Conservation (phyloP, 768 basidiomycete genomes). For the Asterophora parasitica region DNA sequence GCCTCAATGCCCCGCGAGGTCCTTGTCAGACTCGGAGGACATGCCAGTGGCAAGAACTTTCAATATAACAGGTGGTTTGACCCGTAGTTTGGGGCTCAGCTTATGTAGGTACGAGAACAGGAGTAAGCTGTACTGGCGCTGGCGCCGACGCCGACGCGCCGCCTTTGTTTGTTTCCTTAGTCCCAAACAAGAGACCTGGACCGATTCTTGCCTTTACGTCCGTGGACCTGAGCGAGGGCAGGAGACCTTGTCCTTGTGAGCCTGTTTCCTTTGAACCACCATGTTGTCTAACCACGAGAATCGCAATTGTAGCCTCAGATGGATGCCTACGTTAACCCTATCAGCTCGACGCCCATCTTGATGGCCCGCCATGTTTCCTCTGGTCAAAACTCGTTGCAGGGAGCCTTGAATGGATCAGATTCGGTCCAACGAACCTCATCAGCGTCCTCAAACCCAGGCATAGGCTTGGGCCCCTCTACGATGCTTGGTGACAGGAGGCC, state of each 20-base stretch:
- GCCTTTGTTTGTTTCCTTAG: too few relatives aligned
- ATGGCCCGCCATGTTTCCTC: constrained; percentile 7
- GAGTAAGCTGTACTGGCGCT: too few relatives aligned
- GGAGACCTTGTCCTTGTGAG: constrained; percentile 14
- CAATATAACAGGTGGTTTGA: too few relatives aligned
- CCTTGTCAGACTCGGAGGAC: too few relatives aligned
- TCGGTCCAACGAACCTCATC: constrained; percentile 6
- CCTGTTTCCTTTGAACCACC: background rate
- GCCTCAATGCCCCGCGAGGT: too few relatives aligned
- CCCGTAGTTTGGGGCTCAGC: too few relatives aligned
- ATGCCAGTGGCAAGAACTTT: too few relatives aligned
- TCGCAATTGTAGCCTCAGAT: background rate
- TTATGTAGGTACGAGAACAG: too few relatives aligned
- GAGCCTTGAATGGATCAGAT: constrained; percentile 8
- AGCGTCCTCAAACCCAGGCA: constrained; percentile 6
- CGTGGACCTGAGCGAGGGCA: constrained; percentile 15
- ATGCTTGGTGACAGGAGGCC: too few relatives aligned
- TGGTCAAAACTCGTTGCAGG: constrained; percentile 13
- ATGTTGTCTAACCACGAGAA: background rate
- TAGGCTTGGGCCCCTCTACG: background rate
- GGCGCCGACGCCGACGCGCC: too few relatives aligned
- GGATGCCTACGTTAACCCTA: constrained; percentile 8
- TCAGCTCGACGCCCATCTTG: constrained; percentile 3
- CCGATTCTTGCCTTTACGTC: constrained; percentile 11
- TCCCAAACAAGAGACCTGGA: constrained; percentile 9